Base-by-base conservation (phyloP, 73 alveolate species). In the Tetrahymena borealis region DNA sequence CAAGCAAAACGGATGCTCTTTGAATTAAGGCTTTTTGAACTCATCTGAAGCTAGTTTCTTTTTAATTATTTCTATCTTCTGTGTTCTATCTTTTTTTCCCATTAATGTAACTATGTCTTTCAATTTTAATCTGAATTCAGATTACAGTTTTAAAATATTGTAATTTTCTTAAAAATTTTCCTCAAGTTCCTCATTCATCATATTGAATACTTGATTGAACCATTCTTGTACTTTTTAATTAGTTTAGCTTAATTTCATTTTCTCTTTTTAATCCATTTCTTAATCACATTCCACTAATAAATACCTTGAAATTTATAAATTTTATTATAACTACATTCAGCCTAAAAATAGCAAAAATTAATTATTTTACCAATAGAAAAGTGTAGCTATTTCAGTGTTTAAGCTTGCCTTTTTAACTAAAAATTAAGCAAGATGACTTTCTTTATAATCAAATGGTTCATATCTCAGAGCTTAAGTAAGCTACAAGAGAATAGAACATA, bases 401-500 rank as follows among this genome's bases (percentile, higher is more conserved):
- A 95, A 91, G 13, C 97, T 91, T 37, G 98, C 99, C 32, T 96
- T 93, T 32, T 96, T 93, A 31, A 97, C 91, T 33, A 98, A 95
- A 94, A 98, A 95, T 39, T 97, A 90, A 39, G 94, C 97, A 16
- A 98, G 95, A 6, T 97, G 97, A 32, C 99, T 96, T 91, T 93
- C 79, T 77, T 90, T 78, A 78, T 95, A 60, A 60, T 60, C 96
- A 78, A 39, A 85, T 78, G 96, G 96, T 95, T 98, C 99, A 96
- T 98, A 98, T 96, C 99, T 94, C 91, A 97, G 97, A 42, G 99
- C 99, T 91, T 97, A 98, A 11, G 97, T 99, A 38, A 98, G 96
- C 96, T 98, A 96, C 39, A 98, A 94, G 95, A 98, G 94, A 40
- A 98, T 98, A 91, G 96, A 95, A 90, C 96, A 97, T 32, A 98